Evolutionary conservation across 2,329 filamentous ascomycete genomes (phyloP), one percentile per base, ranked within the genome.

Genomic region (Sporothrix variecibatus): DNA sequence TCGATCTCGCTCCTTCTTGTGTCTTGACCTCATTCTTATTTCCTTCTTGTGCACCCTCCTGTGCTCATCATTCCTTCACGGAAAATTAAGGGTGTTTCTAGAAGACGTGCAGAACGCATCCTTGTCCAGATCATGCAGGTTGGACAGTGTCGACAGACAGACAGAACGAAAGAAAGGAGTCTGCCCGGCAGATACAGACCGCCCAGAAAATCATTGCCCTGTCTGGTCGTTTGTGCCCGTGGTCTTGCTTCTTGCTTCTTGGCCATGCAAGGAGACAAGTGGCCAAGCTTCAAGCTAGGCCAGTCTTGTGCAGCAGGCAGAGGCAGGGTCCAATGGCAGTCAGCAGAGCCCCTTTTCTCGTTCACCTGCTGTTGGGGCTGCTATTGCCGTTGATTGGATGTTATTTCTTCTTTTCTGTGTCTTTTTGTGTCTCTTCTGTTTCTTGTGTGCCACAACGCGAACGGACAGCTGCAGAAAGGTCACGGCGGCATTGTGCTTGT

Each of bases 11-110:
- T 43, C 20, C 11, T 43, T 65, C 31, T 23, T 23, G 26, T 43
- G 5, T 64, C n/a, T 20, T 31, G 12, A 15, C 31, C 31, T 46
- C 8, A 3, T n/a, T 56, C 38, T 20, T 46, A 23, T 56, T 58
- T 51, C 34, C 34, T 51, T 56, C 23, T 49, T 51, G 28, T 31
- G n/a, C 38, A 15, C 11, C 34, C 62, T 65, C 23, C n/a, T 38
- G 28, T 38, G 34, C 38, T 4, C 69, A 62, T 62, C 53, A 46
- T 28, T 34, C 26, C 49, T 31, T 69, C 26, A 26, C 51, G 38
- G 40, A 68, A 46, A 17, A 73, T 69, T 60, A 49, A 51, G 72
- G 65, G 67, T 73, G n/a, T 56, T 74, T 74, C 73, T 74, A 72
- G 73, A 74, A 74, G 34, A 51, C 67, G 23, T 60, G 68, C 51